Percentiles rank a stretch among this genome's conserved stretches.
Evolutionary conservation across 306 rosid genomes (phyloP).

Genomic region (Senna tora): DNA sequence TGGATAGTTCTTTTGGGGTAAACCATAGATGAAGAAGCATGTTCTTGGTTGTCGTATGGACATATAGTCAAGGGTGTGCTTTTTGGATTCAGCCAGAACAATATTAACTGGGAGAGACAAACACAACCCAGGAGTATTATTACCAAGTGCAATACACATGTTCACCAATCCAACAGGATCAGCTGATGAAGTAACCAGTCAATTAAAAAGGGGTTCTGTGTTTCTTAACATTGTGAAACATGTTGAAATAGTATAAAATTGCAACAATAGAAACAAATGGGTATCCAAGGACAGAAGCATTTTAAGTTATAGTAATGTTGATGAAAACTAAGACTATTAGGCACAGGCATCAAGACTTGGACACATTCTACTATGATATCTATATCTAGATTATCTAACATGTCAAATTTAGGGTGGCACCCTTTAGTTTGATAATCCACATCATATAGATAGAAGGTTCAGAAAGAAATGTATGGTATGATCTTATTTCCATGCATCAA

Average conservation of each 20-base stretch:
- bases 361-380: background rate
- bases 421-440: conserved; percentile 22
- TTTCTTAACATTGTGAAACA: background rate
- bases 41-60: conserved; percentile 11
- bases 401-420: background rate
- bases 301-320: background rate
- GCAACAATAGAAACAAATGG: background rate
- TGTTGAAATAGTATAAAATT: conserved; percentile 7
- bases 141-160: conserved; percentile 16
- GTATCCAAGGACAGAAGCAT: conserved; percentile 5
- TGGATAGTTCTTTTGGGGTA: background rate
- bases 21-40: background rate
- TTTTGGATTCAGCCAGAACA: background rate
- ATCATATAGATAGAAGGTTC: background rate
- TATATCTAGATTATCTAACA: conserved; percentile 7
- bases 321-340: background rate
- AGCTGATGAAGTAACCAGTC: conserved; percentile 11
- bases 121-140: conserved; percentile 1
- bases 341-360: background rate
- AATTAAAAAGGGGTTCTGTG: conserved; percentile 1
- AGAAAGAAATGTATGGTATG: conserved; percentile 8
- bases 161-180: conserved; percentile 23
- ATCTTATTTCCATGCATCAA: conserved; percentile 9
- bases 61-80: background rate
- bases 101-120: conserved; percentile 1